Percentiles rank a stretch among this genome's conserved stretches.
phyloP scores from a whole-genome alignment of 352 stramenopile genomes.

The Pythium brachiatum region DNA sequence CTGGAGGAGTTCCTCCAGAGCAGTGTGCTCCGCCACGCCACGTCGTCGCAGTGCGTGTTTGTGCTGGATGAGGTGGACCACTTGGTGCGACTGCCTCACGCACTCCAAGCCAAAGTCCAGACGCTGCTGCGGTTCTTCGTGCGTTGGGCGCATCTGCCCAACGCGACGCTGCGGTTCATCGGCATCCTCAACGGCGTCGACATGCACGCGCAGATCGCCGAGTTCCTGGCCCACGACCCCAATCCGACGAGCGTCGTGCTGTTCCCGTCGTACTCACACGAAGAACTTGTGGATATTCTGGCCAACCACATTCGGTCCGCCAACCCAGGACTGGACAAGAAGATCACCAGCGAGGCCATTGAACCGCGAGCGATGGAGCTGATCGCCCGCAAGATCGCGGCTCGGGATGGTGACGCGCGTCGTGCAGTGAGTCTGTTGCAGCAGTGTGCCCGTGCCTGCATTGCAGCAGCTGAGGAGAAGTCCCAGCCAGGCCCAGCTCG shows the following conservation, averaged over 20 bases:
- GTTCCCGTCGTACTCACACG: conserved; percentile 58
- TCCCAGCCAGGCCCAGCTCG: background rate
- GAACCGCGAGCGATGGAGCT: conserved; percentile 56
- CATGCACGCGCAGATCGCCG: conserved; percentile 57
- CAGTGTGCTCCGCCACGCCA: background rate
- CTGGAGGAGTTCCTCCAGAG: conserved; percentile 47
- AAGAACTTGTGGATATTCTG: conserved; percentile 50
- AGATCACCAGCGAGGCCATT: conserved; percentile 19
- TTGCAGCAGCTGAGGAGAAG: background rate
- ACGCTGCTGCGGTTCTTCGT: conserved; percentile 58
- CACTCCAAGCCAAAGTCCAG: conserved; percentile 43
- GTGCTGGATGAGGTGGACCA: conserved; percentile 74
- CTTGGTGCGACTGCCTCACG: conserved; percentile 42
- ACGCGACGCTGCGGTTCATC: conserved; percentile 44
- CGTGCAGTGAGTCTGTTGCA: conserved; percentile 57
- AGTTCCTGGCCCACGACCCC: conserved; percentile 31
- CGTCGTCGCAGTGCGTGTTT: conserved; percentile 25
- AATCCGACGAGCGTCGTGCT: conserved; percentile 33
- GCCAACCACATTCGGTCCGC: conserved; percentile 33
- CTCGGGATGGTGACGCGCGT: conserved; percentile 64
- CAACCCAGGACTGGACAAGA: background rate
- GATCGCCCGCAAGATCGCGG: conserved; percentile 63
- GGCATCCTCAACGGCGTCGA: conserved; percentile 76
- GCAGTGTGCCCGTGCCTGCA: conserved; percentile 40
- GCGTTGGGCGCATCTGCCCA: conserved; percentile 42